phyloP scores from a whole-genome alignment of 805 yeast genomes.

The Teunomyces tritomae region DNA sequence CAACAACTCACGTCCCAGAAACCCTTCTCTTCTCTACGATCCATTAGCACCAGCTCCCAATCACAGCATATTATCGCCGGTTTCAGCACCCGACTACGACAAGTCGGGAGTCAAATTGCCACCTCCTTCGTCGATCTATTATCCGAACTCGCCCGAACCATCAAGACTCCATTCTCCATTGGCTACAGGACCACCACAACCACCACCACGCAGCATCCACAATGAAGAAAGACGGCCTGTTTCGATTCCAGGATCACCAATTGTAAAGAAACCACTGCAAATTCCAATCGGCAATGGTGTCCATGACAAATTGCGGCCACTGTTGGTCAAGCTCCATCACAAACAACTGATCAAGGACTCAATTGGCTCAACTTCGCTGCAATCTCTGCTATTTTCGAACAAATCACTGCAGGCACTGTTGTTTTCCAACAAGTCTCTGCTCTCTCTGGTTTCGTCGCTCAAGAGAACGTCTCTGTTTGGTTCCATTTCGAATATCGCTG shows the following conservation, averaged over 20 bases:
- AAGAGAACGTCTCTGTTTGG: conserved; percentile 30
- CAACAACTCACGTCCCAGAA: conserved; percentile 29
- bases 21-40: conserved; percentile 48
- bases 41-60: conserved; percentile 37
- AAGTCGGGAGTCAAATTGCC: conserved; percentile 16
- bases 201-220: conserved; percentile 3
- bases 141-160: conserved; percentile 7
- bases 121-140: conserved; percentile 19
- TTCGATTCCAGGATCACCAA: conserved; percentile 13
- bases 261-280: conserved; percentile 14
- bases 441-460: conserved; percentile 29
- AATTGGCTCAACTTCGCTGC: conserved; percentile 18
- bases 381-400: conserved; percentile 33
- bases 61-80: conserved; percentile 1
- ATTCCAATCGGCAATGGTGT: conserved; percentile 16
- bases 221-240: conserved; percentile 2
- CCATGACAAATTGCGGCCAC: conserved; percentile 33
- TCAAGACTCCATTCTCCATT: conserved; percentile 2
- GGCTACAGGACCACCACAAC: background rate
- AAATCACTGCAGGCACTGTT: conserved; percentile 33
- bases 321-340: conserved; percentile 31
- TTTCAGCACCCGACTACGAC: conserved; percentile 4
- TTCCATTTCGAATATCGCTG: conserved; percentile 20
- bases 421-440: conserved; percentile 35
- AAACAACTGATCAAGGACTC: conserved; percentile 17